These are phyloP conservation scores for Pythium plurisporium DNA, from an alignment of 352 stramenopile genomes.

Conservation along the genomic window DNA sequence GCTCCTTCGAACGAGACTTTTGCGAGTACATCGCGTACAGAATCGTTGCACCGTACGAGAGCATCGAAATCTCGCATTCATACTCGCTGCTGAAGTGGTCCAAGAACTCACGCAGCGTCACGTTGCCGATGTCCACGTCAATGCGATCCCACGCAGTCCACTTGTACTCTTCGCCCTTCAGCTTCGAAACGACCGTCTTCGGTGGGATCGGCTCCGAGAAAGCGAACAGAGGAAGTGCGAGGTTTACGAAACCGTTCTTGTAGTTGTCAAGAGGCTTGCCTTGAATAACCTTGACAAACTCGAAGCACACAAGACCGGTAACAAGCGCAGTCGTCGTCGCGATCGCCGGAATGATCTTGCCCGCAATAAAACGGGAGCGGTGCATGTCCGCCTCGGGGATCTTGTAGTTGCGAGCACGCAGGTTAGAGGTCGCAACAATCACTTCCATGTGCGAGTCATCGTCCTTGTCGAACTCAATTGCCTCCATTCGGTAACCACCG, in stretches of 20 bases:
- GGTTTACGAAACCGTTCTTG: slow-evolving; percentile 98
- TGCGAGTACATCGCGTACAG: slow-evolving; percentile 88
- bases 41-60: slow-evolving; percentile 94
- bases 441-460: slow-evolving; percentile 98
- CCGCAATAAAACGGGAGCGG: slow-evolving; percentile 98
- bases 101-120: slow-evolving; percentile 96
- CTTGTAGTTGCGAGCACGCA: slow-evolving; percentile 97
- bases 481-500: slow-evolving; percentile 87
- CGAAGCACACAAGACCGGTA: slow-evolving; percentile 97
- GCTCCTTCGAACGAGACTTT: slow-evolving; percentile 88
- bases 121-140: slow-evolving; percentile 93
- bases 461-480: slow-evolving; percentile 99
- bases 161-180: slow-evolving; percentile 95
- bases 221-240: slow-evolving; percentile 97
- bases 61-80: slow-evolving; percentile 97
- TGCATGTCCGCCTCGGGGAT: slow-evolving; percentile 98
- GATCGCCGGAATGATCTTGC: slow-evolving; percentile 99
- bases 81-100: slow-evolving; percentile 94
- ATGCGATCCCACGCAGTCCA: slow-evolving; percentile 98
- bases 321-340: slow-evolving; percentile 99
- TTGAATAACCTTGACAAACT: slow-evolving; percentile 96
- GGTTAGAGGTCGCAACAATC: slow-evolving; percentile 96
- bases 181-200: slow-evolving; percentile 89
- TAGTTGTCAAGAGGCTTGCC: slow-evolving; percentile 91
- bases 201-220: slow-evolving; percentile 96